Conservation (phyloP, 2,329 filamentous ascomycete species). For the Colletotrichum tamarilloi region DNA sequence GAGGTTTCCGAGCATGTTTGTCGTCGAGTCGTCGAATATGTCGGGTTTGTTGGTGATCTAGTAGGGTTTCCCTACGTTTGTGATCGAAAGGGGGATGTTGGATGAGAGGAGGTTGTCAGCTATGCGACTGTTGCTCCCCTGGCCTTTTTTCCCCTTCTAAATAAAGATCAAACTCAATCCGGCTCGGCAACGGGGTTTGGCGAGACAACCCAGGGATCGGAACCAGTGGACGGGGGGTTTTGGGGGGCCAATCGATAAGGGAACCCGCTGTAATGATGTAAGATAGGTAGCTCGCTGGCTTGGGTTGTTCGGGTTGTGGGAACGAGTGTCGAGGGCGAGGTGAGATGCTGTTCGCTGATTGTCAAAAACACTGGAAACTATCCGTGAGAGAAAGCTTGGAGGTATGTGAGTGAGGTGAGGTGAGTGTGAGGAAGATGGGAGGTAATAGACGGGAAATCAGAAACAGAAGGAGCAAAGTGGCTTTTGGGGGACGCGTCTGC, state of each 20-base stretch:
- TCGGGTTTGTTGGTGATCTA: neutral
- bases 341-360: neutral
- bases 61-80: slow-evolving; percentile 3
- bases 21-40: slow-evolving; percentile 3
- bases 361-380: neutral
- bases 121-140: slow-evolving; percentile 30
- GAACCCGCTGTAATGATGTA: slow-evolving; percentile 3
- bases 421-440: neutral
- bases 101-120: slow-evolving; percentile 17
- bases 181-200: slow-evolving; percentile 34
- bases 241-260: slow-evolving; percentile 22
- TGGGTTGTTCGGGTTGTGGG: neutral
- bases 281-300: neutral
- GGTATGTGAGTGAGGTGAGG: neutral
- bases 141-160: slow-evolving; percentile 25
- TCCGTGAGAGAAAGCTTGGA: neutral
- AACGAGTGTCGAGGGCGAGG: slow-evolving; percentile 7
- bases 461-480: slow-evolving; percentile 10
- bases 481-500: slow-evolving; percentile 30
- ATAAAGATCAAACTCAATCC: slow-evolving; percentile 34
- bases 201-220: slow-evolving; percentile 31
- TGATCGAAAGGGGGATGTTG: slow-evolving; percentile 23
- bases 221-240: neutral
- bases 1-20: slow-evolving; percentile 57
- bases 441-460: slow-evolving; percentile 11